Percentiles rank a stretch among this genome's conserved stretches.
Evolutionary conservation across 2,329 filamentous ascomycete species (phyloP).

Genomic region (Botrytis hyacinthi): DNA sequence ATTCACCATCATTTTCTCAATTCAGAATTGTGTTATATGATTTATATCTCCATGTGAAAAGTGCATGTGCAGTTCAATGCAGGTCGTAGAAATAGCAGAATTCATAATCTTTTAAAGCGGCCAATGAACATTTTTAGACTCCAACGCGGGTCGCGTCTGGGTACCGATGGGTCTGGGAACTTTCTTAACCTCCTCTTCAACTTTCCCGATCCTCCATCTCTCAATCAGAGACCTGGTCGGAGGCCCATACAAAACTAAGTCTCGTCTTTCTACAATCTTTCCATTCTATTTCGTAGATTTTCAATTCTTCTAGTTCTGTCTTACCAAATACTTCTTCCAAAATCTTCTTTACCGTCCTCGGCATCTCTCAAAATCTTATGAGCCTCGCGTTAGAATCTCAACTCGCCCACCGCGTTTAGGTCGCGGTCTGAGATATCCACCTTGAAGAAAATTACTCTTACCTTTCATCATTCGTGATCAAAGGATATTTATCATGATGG

Average conservation of each 20-base stretch:
- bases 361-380: conserved; percentile 26
- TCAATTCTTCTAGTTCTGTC: conserved; percentile 8
- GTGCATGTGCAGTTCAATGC: background rate
- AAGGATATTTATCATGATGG: conserved; percentile 37
- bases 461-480: conserved; percentile 16
- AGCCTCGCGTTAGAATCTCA: conserved; percentile 18
- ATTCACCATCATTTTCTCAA: background rate
- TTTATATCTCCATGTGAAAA: background rate
- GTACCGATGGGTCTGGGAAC: conserved; percentile 19
- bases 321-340: background rate
- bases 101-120: conserved; percentile 11
- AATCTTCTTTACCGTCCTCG: conserved; percentile 21
- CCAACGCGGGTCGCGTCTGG: conserved; percentile 22
- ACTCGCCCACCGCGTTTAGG: conserved; percentile 20
- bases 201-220: background rate
- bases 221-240: conserved; percentile 18
- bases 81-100: background rate
- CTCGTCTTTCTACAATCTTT: conserved; percentile 11
- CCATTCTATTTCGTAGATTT: background rate
- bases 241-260: conserved; percentile 20
- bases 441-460: conserved; percentile 25
- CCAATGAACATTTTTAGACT: conserved; percentile 20
- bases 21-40: background rate
- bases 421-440: conserved; percentile 25
- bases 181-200: conserved; percentile 12